Evolutionary conservation across 441 rosid genomes (phyloP).

Genomic region (Eutrema salsugineum): DNA sequence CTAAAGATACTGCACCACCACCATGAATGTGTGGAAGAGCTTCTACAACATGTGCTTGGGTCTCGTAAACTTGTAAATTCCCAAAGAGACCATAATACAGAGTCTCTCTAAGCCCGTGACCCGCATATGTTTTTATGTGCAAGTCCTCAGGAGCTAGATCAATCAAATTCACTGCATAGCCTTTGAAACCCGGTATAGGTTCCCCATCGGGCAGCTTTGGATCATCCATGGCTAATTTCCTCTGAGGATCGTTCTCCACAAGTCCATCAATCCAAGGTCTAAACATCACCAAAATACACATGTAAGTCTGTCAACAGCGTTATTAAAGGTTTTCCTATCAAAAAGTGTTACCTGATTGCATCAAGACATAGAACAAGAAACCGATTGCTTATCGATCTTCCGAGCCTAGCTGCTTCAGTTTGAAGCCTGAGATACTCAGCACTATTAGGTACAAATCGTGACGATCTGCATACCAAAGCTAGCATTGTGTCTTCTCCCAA

Average conservation of each 20-base stretch:
- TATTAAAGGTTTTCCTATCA: background rate
- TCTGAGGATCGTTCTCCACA: slow-evolving; percentile 38
- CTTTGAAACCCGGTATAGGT: slow-evolving; percentile 48
- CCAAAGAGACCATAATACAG: slow-evolving; percentile 47
- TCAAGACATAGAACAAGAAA: slow-evolving; percentile 56
- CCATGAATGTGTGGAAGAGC: slow-evolving; percentile 39
- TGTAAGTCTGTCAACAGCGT: background rate
- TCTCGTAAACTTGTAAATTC: slow-evolving; percentile 58
- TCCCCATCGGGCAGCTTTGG: slow-evolving; percentile 44
- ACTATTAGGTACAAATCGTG: slow-evolving; percentile 35
- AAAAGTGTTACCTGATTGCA: slow-evolving; percentile 39
- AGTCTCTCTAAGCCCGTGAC: slow-evolving; percentile 61
- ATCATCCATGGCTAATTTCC: slow-evolving; percentile 40
- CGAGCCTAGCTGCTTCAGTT: slow-evolving; percentile 41
- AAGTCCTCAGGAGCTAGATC: slow-evolving; percentile 26
- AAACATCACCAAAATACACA: background rate
- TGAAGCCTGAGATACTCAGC: slow-evolving; percentile 40
- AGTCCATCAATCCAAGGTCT: slow-evolving; percentile 39
- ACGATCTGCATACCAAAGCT: slow-evolving; percentile 57
- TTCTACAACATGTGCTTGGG: slow-evolving; percentile 37
- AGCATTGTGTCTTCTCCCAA: slow-evolving; percentile 70
- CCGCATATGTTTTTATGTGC: slow-evolving; percentile 24
- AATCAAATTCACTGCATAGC: slow-evolving; percentile 70
- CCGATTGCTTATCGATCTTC: slow-evolving; percentile 42
- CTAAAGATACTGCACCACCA: slow-evolving; percentile 52